phyloP scores from a whole-genome alignment of 257 asterid species.

The Nicotiana noctiflora region DNA sequence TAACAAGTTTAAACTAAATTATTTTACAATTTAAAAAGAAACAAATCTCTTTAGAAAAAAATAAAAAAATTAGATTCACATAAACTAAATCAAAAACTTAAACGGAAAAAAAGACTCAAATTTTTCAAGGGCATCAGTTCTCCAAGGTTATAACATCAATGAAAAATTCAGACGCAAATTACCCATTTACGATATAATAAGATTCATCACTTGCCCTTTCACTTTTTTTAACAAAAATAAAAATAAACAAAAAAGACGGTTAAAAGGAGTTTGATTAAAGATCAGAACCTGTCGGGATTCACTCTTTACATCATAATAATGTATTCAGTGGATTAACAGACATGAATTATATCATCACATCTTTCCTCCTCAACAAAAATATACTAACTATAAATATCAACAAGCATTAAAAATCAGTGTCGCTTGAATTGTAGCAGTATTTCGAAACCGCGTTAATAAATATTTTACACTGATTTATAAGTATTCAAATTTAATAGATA shows the following conservation, averaged over 20 bases:
- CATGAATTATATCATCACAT: conserved; percentile 38
- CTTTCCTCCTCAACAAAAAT: background rate
- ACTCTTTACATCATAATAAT: conserved; percentile 23
- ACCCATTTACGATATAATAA: conserved; percentile 27
- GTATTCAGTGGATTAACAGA: conserved; percentile 42
- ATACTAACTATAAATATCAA: background rate
- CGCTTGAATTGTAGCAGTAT: too few species aligned
- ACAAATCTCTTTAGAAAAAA: too few species aligned
- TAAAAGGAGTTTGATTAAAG: background rate
- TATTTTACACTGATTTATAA: too few species aligned
- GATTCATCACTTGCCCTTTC: conserved; percentile 32
- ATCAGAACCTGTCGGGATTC: conserved; percentile 57
- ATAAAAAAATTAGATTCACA: too few species aligned
- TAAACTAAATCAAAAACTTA: too few species aligned
- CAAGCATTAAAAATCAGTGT: background rate
- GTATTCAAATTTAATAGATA: too few species aligned
- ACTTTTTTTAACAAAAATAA: background rate
- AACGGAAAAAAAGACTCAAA: too few species aligned
- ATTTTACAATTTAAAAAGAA: too few species aligned
- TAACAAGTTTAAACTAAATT: too few species aligned
- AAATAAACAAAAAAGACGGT: background rate
- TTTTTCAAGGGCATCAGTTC: conserved; percentile 30
- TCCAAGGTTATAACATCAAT: conserved; percentile 44
- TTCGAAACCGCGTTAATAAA: too few species aligned
- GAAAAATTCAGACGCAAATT: conserved; percentile 37